phyloP scores from a whole-genome alignment of 2,329 filamentous ascomycete species.

The Tolypocladium tropicale region DNA sequence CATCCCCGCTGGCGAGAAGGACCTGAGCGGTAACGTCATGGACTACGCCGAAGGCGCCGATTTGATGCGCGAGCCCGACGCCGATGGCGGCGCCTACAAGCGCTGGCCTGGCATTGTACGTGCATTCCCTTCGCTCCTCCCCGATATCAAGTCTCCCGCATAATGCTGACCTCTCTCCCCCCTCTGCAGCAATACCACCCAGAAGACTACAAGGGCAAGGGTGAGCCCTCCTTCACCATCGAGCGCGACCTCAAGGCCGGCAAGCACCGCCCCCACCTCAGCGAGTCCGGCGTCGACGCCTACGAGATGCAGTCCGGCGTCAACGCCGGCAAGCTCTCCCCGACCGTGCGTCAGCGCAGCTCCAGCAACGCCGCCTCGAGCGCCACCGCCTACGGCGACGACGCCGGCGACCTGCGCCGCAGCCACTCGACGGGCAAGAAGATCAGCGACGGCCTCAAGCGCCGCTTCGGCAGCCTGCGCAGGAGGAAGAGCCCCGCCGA shows the following conservation, averaged over 20 bases:
- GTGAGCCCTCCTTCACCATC: slow-evolving; percentile 62
- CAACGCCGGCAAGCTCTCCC: slow-evolving; percentile 7
- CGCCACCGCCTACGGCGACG: slow-evolving; percentile 10
- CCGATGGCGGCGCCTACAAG: slow-evolving; percentile 64
- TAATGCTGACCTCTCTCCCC: neutral
- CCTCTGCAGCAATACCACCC: slow-evolving; percentile 56
- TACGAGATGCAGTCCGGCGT: slow-evolving; percentile 39
- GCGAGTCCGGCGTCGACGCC: slow-evolving; percentile 17
- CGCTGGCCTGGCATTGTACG: slow-evolving; percentile 65
- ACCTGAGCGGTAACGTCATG: slow-evolving; percentile 60
- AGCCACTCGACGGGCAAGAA: slow-evolving; percentile 32
- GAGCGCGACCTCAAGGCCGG: slow-evolving; percentile 58
- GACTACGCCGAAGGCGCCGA: slow-evolving; percentile 79
- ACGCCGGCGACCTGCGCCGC: slow-evolving; percentile 18
- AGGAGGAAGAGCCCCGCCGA: slow-evolving; percentile 24
- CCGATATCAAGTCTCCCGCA: neutral
- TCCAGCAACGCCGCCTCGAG: slow-evolving; percentile 25
- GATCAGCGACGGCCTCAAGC: slow-evolving; percentile 41
- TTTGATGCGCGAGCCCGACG: slow-evolving; percentile 64
- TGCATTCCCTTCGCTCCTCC: slow-evolving; percentile 9
- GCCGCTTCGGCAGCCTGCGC: slow-evolving; percentile 42
- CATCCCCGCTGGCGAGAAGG: slow-evolving; percentile 62
- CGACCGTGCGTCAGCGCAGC: slow-evolving; percentile 30
- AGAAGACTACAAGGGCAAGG: slow-evolving; percentile 74
- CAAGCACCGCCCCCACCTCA: slow-evolving; percentile 21